A percentile compares a stretch with the other conserved stretches of the same genome.
Conservation (phyloP, 768 basidiomycete genomes). For the Guyanaporus albipodus region DNA sequence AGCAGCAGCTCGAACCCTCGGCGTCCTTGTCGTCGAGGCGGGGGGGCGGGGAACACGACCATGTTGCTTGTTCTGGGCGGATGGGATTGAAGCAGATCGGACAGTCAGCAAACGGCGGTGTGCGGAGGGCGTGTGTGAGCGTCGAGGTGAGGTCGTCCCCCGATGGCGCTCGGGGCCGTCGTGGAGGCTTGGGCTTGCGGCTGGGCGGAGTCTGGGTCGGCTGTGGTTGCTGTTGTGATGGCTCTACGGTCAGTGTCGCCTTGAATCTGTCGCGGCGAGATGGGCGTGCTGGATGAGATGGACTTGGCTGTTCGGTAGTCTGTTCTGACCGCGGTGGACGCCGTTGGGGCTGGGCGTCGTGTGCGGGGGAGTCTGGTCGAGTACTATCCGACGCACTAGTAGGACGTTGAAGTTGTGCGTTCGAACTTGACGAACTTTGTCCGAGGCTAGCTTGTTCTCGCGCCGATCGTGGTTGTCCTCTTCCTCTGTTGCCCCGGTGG, state of each 20-base stretch:
- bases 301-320: not conserved
- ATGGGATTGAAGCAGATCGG: constrained; percentile 81
- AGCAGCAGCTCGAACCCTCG: constrained; percentile 62
- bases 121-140: constrained; percentile 61
- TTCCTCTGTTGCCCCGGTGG: constrained; percentile 1
- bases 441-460: too few species aligned
- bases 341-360: not conserved
- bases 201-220: not conserved
- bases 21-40: constrained; percentile 9
- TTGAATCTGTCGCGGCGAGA: constrained; percentile 37
- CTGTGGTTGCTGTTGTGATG: constrained; percentile 1
- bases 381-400: not conserved
- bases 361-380: not conserved
- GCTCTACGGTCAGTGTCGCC: constrained; percentile 31
- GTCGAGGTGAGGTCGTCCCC: constrained; percentile 71
- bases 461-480: constrained; percentile 4
- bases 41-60: constrained; percentile 75
- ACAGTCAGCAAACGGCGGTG: constrained; percentile 73
- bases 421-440: too few species aligned
- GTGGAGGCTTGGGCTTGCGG: constrained; percentile 3
- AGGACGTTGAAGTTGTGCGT: not conserved
- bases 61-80: constrained; percentile 73
- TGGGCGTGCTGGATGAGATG: constrained; percentile 8
- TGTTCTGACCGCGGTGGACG: constrained; percentile 1
- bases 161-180: constrained; percentile 8